A percentile compares a stretch with the other conserved stretches of the same genome.
Evolutionary conservation across 148 eudicot genomes (phyloP).

Genomic region (Rhododendron simsii): DNA sequence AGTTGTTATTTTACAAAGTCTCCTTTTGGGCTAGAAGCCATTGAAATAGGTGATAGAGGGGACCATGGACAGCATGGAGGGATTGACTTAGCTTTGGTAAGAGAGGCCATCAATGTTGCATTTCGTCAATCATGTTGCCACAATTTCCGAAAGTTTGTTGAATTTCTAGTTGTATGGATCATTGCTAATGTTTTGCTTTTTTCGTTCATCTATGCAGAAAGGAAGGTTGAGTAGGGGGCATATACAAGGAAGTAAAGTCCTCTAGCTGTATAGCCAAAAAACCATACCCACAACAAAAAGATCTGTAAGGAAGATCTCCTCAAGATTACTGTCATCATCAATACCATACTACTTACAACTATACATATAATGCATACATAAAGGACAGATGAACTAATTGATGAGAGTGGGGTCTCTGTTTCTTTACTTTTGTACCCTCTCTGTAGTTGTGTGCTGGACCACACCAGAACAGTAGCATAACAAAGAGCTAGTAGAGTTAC

Average conservation of each 20-base stretch:
- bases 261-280: conserved; percentile 44
- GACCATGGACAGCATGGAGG: conserved; percentile 35
- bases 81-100: conserved; percentile 36
- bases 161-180: background rate
- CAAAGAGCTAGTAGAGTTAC: conserved; percentile 27
- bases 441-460: conserved; percentile 72
- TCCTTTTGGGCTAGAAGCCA: conserved; percentile 60
- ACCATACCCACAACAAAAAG: conserved; percentile 33
- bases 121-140: conserved; percentile 28
- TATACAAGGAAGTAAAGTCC: conserved; percentile 28
- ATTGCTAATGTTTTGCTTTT: conserved; percentile 15
- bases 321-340: conserved; percentile 51
- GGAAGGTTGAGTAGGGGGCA: conserved; percentile 34
- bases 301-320: conserved; percentile 52
- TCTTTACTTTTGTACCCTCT: conserved; percentile 57
- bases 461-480: conserved; percentile 37
- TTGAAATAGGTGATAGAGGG: conserved; percentile 43
- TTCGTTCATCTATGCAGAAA: conserved; percentile 20
- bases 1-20: conserved; percentile 24
- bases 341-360: conserved; percentile 43
- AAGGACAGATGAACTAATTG: conserved; percentile 74
- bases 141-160: background rate
- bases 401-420: conserved; percentile 49
- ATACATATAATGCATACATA: conserved; percentile 52
- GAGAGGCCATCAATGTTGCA: conserved; percentile 1